A percentile compares a stretch with the other conserved stretches of the same genome.
These are phyloP conservation scores for Paraglomus occultum DNA, from an alignment of 192 early-diverging fungal genomes.

Conservation along the genomic window DNA sequence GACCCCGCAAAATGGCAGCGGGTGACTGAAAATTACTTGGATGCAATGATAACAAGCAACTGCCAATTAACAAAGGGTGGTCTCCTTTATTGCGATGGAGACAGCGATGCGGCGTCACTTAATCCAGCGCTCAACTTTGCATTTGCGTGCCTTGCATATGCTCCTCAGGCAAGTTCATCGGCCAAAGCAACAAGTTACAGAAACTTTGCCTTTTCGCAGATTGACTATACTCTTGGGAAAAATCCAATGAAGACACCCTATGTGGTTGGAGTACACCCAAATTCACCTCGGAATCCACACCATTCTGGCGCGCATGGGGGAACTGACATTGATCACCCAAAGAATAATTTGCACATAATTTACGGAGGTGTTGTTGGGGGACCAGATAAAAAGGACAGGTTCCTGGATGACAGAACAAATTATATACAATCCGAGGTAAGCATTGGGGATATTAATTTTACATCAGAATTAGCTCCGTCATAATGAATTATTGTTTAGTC, in stretches of 20 bases:
- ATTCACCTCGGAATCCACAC: constrained; percentile 58
- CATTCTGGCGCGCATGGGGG: constrained; percentile 58
- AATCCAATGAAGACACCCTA: constrained; percentile 56
- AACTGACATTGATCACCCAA: constrained; percentile 37
- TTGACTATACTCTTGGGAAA: constrained; percentile 53
- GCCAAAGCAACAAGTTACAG: constrained; percentile 7
- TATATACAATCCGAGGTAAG: constrained; percentile 50
- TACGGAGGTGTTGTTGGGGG: constrained; percentile 62
- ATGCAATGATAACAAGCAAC: constrained; percentile 32
- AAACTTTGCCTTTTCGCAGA: constrained; percentile 38
- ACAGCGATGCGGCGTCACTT: constrained; percentile 34
- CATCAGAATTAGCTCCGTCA: background rate
- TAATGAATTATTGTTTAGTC: background rate
- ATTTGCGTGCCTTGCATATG: constrained; percentile 32
- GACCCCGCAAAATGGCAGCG: constrained; percentile 34
- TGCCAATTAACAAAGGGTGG: constrained; percentile 47
- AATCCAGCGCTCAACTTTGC: constrained; percentile 40
- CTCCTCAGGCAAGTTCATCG: background rate
- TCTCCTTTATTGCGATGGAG: constrained; percentile 35
- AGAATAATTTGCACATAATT: constrained; percentile 37
- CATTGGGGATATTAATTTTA: background rate
- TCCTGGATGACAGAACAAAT: constrained; percentile 44
- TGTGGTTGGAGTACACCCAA: constrained; percentile 55
- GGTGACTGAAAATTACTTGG: constrained; percentile 39
- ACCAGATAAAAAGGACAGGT: constrained; percentile 51